Base-by-base conservation (phyloP, 2,329 filamentous ascomycete genomes). In the Pyrenophora tritici-repentis region DNA sequence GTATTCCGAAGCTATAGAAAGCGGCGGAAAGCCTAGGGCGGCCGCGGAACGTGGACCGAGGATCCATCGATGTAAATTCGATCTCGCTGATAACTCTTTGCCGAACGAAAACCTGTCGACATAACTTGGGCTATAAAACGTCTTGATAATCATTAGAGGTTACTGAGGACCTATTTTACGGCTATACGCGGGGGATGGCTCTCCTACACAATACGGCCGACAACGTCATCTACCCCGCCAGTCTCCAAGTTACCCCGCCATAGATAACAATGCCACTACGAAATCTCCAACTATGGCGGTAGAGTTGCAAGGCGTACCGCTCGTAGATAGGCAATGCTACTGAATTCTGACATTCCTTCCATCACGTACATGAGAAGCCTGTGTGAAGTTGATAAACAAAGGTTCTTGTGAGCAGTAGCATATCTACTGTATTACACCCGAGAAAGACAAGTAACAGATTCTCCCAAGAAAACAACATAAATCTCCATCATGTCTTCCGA, bases 161-260 rank as follows among this genome's bases (percentile, higher is more conserved):
- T 37, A 3, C 32, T 37, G 3, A 6, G 35, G 16, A n/a, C 31
- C 13, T 34, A 22, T 18, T 35, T 6, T n/a, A 34, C 58, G 50
- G 46, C 49, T 59, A 56, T 24, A 46, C 36, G 34, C 49, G 57
- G 50, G 6, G 22, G 24, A 12, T 18, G 38, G 31, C 32, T 40
- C 7, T 17, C 10, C 18, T 18, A 36, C 26, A 39, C 26, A 34
- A 47, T 44, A 43, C 46, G 37, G 9, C 32, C 34, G 33, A 5
- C 22, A 51, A 43, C 55, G 55, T 57, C 46, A 55, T 44, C n/a
- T 59, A 62, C 61, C 63, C 61, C 61, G 50, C 58, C 42, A 59
- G 50, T 1, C 14, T 9, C 42, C 36, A 40, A 62, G 51, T 58
- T 66, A 64, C 66, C 66, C 65, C 66, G 55, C 65, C 46, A 57